Conservation (phyloP, 345 rosid genomes). For the Camelina laxa region DNA sequence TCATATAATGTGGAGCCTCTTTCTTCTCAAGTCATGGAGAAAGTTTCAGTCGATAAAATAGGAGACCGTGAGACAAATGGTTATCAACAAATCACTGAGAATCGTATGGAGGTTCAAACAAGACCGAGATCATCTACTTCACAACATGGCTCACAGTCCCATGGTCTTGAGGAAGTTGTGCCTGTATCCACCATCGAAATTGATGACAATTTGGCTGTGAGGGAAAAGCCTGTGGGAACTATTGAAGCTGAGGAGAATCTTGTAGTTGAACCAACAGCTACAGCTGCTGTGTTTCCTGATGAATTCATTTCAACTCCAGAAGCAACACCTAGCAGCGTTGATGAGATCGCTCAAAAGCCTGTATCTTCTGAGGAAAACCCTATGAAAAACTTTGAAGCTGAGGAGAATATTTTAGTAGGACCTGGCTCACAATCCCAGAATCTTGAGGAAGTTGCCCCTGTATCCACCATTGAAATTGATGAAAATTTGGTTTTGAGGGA, state of each 20-base stretch:
- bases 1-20: conserved; percentile 27
- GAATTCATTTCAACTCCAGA: conserved; percentile 38
- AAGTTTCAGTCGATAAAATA: conserved; percentile 17
- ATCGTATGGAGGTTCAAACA: conserved; percentile 27
- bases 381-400: conserved; percentile 5
- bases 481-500: conserved; percentile 18
- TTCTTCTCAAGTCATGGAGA: conserved; percentile 33
- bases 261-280: conserved; percentile 33
- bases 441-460: conserved; percentile 33
- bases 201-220: conserved; percentile 31
- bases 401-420: background rate
- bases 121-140: conserved; percentile 30
- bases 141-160: conserved; percentile 23
- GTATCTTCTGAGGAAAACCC: conserved; percentile 17
- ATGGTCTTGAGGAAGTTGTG: conserved; percentile 38
- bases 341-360: conserved; percentile 30
- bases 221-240: background rate
- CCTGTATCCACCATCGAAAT: conserved; percentile 30
- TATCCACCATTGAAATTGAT: conserved; percentile 28
- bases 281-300: conserved; percentile 24
- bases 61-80: conserved; percentile 27
- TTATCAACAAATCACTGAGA: conserved; percentile 25
- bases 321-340: conserved; percentile 30
- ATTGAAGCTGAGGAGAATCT: conserved; percentile 35
- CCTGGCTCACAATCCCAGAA: background rate